Conservation (phyloP, 768 basidiomycete species). For the Butyriboletus loyo region DNA sequence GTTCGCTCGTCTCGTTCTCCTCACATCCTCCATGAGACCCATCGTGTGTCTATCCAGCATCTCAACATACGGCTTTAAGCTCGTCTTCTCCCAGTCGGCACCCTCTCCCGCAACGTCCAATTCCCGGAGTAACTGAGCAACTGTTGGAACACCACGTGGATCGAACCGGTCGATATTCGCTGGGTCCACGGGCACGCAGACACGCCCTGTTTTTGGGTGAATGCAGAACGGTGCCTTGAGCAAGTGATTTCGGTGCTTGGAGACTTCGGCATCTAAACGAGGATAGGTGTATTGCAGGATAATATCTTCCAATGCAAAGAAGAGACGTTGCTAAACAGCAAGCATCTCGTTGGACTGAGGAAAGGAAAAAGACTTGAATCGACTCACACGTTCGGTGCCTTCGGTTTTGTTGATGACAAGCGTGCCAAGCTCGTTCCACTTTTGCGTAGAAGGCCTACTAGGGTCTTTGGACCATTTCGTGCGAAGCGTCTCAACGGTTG, state of each 20-base stretch:
- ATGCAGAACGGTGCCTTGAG: constrained; percentile 97
- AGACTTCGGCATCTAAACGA: constrained; percentile 94
- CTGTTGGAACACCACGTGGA: constrained; percentile 83
- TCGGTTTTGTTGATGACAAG: constrained; percentile 33
- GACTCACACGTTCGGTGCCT: constrained; percentile 29
- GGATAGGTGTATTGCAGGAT: constrained; percentile 95
- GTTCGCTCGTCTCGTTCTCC: constrained; percentile 19
- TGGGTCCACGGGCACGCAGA: constrained; percentile 92
- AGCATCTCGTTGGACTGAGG: not conserved
- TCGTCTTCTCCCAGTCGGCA: constrained; percentile 85
- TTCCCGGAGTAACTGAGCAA: constrained; percentile 77
- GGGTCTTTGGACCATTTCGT: constrained; percentile 57
- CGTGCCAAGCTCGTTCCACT: constrained; percentile 68
- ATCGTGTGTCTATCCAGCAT: constrained; percentile 74
- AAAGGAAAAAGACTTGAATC: not conserved
- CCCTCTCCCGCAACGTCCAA: constrained; percentile 56
- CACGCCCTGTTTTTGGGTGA: constrained; percentile 92
- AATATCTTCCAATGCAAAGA: constrained; percentile 76
- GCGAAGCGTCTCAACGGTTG: constrained; percentile 46
- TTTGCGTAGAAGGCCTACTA: constrained; percentile 55
- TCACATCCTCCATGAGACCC: constrained; percentile 31
- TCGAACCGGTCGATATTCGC: constrained; percentile 73
- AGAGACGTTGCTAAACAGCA: constrained; percentile 22
- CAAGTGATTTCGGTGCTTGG: constrained; percentile 95
- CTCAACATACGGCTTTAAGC: constrained; percentile 85